Evolutionary conservation across 257 asterid genomes (phyloP).

Genomic region (Rhazya stricta): DNA sequence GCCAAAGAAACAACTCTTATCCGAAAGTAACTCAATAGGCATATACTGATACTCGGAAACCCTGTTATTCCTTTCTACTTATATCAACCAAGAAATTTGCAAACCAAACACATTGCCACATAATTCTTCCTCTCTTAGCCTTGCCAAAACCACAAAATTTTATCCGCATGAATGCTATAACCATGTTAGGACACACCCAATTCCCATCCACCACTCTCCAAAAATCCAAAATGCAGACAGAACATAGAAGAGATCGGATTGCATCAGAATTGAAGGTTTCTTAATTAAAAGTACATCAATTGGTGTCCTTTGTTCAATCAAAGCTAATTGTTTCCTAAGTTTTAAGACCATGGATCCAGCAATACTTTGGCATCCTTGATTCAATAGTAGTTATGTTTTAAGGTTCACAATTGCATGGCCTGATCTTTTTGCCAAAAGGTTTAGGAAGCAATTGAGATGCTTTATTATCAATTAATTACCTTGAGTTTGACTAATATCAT

Average conservation of each 20-base stretch:
- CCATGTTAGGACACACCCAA: not conserved
- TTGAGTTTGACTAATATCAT: not conserved
- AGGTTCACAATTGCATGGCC: not conserved
- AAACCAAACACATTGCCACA: not conserved
- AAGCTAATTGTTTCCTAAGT: not conserved
- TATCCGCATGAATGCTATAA: not conserved
- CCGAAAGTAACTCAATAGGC: not conserved
- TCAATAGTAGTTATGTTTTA: not conserved
- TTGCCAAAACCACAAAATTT: not conserved
- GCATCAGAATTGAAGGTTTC: not conserved
- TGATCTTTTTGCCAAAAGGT: not conserved
- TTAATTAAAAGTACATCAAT: not conserved
- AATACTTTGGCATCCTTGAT: not conserved
- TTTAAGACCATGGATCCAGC: not conserved
- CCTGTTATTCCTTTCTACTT: not conserved
- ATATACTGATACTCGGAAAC: not conserved
- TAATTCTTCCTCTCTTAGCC: not conserved
- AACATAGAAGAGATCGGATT: not conserved
- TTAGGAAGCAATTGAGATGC: not conserved
- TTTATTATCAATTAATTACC: not conserved
- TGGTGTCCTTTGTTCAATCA: not conserved
- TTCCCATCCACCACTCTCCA: not conserved
- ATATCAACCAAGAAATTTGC: too few relatives aligned
- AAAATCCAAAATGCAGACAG: not conserved
- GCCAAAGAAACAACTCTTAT: not conserved